Evolutionary conservation across 306 rosid species (phyloP).

Genomic region (Argentina anserina): DNA sequence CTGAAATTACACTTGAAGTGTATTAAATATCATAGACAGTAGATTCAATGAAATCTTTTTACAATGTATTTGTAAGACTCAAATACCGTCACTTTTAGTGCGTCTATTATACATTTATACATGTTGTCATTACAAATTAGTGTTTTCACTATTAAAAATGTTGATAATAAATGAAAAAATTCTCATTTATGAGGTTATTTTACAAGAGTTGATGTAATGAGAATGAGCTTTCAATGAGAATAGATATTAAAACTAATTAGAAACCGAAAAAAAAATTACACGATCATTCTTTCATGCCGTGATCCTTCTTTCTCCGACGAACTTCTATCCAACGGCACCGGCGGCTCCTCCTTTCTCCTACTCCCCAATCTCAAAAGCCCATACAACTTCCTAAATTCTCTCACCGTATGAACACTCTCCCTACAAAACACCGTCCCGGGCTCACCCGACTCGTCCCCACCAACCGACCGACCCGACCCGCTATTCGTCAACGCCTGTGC

Average conservation of each 20-base stretch:
- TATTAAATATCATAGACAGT: no score
- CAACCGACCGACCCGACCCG: conserved; percentile 45
- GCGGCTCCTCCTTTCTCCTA: conserved; percentile 55
- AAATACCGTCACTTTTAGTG: no score
- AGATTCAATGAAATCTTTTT: no score
- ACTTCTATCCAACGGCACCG: neutral
- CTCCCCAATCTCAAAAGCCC: conserved; percentile 80
- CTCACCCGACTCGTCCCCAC: conserved; percentile 27
- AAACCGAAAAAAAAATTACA: neutral
- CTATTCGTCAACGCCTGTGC: conserved; percentile 31
- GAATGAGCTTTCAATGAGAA: neutral
- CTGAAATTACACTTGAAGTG: no score
- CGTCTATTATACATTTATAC: no score
- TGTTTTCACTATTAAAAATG: no score
- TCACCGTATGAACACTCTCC: conserved; percentile 60
- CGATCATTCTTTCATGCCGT: conserved; percentile 1
- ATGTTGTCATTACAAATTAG: no score
- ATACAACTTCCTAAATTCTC: conserved; percentile 73
- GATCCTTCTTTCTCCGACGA: conserved; percentile 33
- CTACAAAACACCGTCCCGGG: conserved; percentile 37
- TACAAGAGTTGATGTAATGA: neutral
- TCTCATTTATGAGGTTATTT: neutral
- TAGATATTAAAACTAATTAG: neutral
- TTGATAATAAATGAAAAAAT: neutral
- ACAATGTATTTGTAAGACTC: no score